phyloP scores from a whole-genome alignment of 139 green algal species.

The Diplosphaera chodatii region DNA sequence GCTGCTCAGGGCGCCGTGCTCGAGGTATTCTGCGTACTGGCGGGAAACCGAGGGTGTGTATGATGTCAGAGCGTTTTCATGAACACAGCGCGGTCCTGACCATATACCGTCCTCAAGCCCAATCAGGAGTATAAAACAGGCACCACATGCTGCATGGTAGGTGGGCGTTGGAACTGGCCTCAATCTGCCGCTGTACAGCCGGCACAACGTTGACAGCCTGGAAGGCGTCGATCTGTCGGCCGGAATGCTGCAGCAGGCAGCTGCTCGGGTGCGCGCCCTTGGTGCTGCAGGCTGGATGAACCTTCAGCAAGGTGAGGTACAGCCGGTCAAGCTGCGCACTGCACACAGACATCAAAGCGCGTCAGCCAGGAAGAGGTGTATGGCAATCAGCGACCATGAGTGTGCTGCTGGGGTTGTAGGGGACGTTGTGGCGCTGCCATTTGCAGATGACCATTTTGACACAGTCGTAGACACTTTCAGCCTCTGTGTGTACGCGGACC shows the following conservation, averaged over 20 bases:
- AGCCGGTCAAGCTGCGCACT: background rate
- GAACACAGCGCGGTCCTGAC: too few relatives aligned
- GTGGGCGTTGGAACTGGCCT: conserved; percentile 56
- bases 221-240: conserved; percentile 40
- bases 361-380: too few relatives aligned
- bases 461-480: conserved; percentile 62
- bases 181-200: conserved; percentile 49
- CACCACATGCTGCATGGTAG: conserved; percentile 14
- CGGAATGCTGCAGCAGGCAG: conserved; percentile 52
- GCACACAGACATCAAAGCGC: too few relatives aligned
- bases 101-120: too few relatives aligned
- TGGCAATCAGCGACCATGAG: too few relatives aligned
- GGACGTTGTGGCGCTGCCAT: conserved; percentile 44
- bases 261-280: background rate
- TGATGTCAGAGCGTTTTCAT: too few relatives aligned
- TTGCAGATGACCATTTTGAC: conserved; percentile 42
- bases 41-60: too few relatives aligned
- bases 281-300: background rate
- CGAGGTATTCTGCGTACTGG: too few relatives aligned
- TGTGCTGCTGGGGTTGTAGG: conserved; percentile 21
- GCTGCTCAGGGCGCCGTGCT: background rate
- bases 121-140: too few relatives aligned
- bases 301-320: conserved; percentile 11
- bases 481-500: conserved; percentile 59
- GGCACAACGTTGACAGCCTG: conserved; percentile 10